These are phyloP conservation scores for Ophiostoma sp. DNA, from an alignment of 2,329 filamentous ascomycete genomes.

Conservation along the genomic window DNA sequence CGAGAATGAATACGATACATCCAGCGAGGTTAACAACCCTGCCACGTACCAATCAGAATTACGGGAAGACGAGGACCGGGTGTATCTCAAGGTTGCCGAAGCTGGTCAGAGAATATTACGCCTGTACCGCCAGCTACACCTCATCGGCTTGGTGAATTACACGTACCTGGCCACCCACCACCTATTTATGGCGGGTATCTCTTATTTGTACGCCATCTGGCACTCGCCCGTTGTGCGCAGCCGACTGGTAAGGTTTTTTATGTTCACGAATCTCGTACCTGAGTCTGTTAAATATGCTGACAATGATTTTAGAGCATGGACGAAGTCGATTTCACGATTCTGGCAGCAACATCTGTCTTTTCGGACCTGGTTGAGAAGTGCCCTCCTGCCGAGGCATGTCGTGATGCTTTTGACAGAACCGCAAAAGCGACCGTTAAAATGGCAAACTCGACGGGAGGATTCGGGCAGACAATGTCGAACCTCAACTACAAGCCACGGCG, in stretches of 20 bases:
- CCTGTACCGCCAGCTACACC: conserved; percentile 78
- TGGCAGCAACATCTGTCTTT: conserved; percentile 88
- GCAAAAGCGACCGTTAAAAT: conserved; percentile 93
- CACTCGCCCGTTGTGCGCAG: conserved; percentile 85
- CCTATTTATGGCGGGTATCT: conserved; percentile 94
- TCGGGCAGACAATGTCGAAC: conserved; percentile 45
- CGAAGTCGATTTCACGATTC: conserved; percentile 94
- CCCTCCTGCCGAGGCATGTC: conserved; percentile 87
- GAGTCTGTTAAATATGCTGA: conserved; percentile 27
- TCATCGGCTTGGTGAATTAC: conserved; percentile 86
- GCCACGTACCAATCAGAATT: conserved; percentile 59
- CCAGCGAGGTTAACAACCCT: conserved; percentile 59
- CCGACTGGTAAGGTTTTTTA: conserved; percentile 49
- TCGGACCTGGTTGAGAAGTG: conserved; percentile 91
- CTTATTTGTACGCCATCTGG: conserved; percentile 96
- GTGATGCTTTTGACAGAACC: conserved; percentile 91
- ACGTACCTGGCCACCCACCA: conserved; percentile 94
- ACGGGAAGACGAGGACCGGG: conserved; percentile 77
- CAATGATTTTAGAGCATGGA: conserved; percentile 57
- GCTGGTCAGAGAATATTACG: conserved; percentile 89
- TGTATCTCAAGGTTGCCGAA: conserved; percentile 92
- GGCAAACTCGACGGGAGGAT: conserved; percentile 81
- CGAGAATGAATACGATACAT: conserved; percentile 67
- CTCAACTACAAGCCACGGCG: conserved; percentile 24
- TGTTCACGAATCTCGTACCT: conserved; percentile 29